Percentiles rank a stretch among this genome's conserved stretches.
Conservation (phyloP, 2,329 filamentous ascomycete species). For the Colletotrichum sp. region DNA sequence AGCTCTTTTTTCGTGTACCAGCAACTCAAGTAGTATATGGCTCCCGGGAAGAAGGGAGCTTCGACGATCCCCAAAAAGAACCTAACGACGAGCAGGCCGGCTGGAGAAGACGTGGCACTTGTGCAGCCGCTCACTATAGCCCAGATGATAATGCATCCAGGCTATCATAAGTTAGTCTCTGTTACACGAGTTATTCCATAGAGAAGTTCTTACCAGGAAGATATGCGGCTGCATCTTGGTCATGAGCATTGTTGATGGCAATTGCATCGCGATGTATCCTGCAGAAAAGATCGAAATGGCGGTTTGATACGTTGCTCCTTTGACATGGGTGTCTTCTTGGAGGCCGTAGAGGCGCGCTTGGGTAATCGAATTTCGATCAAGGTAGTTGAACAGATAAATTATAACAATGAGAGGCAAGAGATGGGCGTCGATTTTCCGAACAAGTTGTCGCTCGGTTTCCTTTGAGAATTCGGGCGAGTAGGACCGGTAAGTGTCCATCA, state of each 20-base stretch:
- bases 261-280: constrained; percentile 38
- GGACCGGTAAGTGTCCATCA: background rate
- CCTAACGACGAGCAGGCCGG: constrained; percentile 15
- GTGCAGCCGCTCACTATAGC: constrained; percentile 26
- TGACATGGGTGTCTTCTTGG: background rate
- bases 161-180: background rate
- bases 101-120: constrained; percentile 17
- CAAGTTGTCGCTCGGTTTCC: constrained; percentile 30
- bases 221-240: constrained; percentile 38
- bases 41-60: constrained; percentile 33
- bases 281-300: constrained; percentile 37
- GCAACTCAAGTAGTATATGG: constrained; percentile 61
- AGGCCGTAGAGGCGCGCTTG: background rate
- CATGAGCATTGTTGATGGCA: constrained; percentile 40
- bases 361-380: constrained; percentile 4
- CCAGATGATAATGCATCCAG: constrained; percentile 22
- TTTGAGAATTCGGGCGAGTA: background rate
- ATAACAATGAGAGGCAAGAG: constrained; percentile 57
- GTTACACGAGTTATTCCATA: fast-evolving
- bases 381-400: constrained; percentile 44
- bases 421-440: constrained; percentile 43
- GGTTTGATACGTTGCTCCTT: constrained; percentile 29
- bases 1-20: constrained; percentile 77
- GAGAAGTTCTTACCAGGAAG: constrained; percentile 42
- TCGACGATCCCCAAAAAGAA: constrained; percentile 34